Evolutionary conservation across 2,329 filamentous ascomycete genomes (phyloP).

Genomic region (Xylariaceae sp.): DNA sequence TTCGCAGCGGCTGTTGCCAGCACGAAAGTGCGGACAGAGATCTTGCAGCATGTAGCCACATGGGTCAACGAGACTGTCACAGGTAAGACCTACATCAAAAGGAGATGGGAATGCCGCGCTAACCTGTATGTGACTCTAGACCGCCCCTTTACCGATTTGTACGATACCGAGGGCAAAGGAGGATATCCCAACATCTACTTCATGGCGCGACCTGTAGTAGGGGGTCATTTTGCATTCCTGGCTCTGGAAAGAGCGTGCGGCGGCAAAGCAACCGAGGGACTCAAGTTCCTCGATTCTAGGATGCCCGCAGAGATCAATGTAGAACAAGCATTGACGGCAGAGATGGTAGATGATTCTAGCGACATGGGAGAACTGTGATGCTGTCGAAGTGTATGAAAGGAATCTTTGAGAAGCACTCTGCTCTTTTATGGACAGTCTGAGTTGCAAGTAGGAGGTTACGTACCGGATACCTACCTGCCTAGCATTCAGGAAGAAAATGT

Average conservation of each 20-base stretch:
- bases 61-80: conserved; percentile 83
- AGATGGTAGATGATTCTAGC: conserved; percentile 22
- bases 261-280: conserved; percentile 56
- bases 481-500: neutral
- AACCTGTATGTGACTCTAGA: conserved; percentile 38
- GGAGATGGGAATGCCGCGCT: neutral
- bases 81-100: conserved; percentile 35
- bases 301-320: conserved; percentile 34
- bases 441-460: neutral
- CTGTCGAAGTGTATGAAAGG: neutral
- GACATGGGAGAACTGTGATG: conserved; percentile 28
- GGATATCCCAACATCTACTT: conserved; percentile 70
- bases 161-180: conserved; percentile 72
- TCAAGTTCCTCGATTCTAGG: conserved; percentile 45
- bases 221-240: conserved; percentile 80
- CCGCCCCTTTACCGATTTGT: conserved; percentile 73
- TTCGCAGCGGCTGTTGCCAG: conserved; percentile 77
- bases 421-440: neutral
- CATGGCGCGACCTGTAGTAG: conserved; percentile 77
- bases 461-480: neutral
- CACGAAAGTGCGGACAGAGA: conserved; percentile 61
- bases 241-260: conserved; percentile 76
- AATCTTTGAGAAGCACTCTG: neutral
- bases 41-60: conserved; percentile 65
- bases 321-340: conserved; percentile 28